Conservation (phyloP, 164 flowering plant genomes). For the Dillenia turbinata region DNA sequence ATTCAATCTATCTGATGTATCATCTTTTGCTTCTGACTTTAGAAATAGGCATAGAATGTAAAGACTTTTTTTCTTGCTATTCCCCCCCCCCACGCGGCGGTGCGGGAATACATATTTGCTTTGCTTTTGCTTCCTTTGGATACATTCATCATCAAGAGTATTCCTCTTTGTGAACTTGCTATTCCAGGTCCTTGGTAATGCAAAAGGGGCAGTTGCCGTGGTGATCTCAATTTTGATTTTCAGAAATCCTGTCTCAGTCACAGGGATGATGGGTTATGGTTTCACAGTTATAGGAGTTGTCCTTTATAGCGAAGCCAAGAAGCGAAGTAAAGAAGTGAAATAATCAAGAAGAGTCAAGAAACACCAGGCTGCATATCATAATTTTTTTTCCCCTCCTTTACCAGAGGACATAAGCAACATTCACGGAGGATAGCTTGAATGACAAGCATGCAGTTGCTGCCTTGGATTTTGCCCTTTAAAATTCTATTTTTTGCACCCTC, state of each 20-base stretch:
- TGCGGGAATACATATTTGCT: too few relatives aligned
- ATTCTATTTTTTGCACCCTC: slow-evolving; percentile 21
- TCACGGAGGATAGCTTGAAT: slow-evolving; percentile 10
- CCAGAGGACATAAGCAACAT: slow-evolving; percentile 7
- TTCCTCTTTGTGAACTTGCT: slow-evolving; percentile 3
- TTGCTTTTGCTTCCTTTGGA: too few relatives aligned
- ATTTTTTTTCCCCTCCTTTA: slow-evolving; percentile 10
- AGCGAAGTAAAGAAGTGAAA: slow-evolving; percentile 54
- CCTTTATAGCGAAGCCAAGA: slow-evolving; percentile 94
- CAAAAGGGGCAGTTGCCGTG: slow-evolving; percentile 97
- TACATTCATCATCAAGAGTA: background rate
- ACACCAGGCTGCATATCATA: background rate
- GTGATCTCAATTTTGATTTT: slow-evolving; percentile 88
- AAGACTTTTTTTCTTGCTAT: slow-evolving; percentile 2
- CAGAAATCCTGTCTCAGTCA: slow-evolving; percentile 87
- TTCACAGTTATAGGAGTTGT: slow-evolving; percentile 86
- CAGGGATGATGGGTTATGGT: slow-evolving; percentile 91
- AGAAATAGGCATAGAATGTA: too few relatives aligned
- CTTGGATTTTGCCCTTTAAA: slow-evolving; percentile 21
- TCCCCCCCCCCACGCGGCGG: too few relatives aligned
- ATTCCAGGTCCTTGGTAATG: slow-evolving; percentile 89
- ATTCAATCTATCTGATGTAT: too few relatives aligned
- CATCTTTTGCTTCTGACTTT: too few relatives aligned
- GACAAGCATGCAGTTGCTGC: slow-evolving; percentile 14
- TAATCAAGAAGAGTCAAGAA: too few relatives aligned